Percentiles rank a stretch among this genome's conserved stretches.
Conservation (phyloP, 2,329 filamentous ascomycete genomes). For the Trematosphaeria pertusa region DNA sequence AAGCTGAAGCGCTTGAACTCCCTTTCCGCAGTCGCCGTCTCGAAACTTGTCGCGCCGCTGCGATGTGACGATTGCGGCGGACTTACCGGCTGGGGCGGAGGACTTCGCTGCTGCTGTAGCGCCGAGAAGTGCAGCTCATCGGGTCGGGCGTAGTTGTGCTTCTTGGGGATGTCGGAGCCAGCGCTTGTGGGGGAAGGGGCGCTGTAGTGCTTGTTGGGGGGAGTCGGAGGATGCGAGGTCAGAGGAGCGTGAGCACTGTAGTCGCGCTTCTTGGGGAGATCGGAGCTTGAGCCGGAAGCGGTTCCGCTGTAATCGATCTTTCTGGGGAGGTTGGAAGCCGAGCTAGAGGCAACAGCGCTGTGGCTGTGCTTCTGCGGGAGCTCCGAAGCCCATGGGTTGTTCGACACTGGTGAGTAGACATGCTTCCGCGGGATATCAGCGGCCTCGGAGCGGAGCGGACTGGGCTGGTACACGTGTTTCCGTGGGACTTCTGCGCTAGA, state of each 20-base stretch:
- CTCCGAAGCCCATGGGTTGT: background rate
- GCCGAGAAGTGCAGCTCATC: too few relatives aligned
- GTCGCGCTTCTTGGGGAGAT: slow-evolving; percentile 11
- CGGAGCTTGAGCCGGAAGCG: background rate
- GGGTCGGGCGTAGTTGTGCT: background rate
- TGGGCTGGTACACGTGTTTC: slow-evolving; percentile 1
- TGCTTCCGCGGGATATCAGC: slow-evolving; percentile 1
- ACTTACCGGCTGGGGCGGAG: background rate
- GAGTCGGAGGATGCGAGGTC: background rate
- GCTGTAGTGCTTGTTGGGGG: background rate
- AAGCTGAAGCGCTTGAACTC: slow-evolving; percentile 30
- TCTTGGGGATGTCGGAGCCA: slow-evolving; percentile 7
- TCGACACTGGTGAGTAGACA: background rate
- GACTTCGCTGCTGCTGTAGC: too few relatives aligned
- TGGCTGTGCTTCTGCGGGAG: background rate
- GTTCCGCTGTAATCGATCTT: background rate
- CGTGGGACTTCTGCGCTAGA: background rate
- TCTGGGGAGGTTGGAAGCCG: background rate
- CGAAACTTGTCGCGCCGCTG: slow-evolving; percentile 15
- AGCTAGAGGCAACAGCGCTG: background rate
- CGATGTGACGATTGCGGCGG: slow-evolving; percentile 12
- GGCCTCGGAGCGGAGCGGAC: background rate
- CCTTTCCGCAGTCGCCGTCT: slow-evolving; percentile 22
- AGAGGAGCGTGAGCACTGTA: slow-evolving; percentile 2
- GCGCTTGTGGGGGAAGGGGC: background rate